These are phyloP conservation scores for Coemansia sp. DNA, from an alignment of 192 early-diverging fungal species.

Conservation along the genomic window DNA sequence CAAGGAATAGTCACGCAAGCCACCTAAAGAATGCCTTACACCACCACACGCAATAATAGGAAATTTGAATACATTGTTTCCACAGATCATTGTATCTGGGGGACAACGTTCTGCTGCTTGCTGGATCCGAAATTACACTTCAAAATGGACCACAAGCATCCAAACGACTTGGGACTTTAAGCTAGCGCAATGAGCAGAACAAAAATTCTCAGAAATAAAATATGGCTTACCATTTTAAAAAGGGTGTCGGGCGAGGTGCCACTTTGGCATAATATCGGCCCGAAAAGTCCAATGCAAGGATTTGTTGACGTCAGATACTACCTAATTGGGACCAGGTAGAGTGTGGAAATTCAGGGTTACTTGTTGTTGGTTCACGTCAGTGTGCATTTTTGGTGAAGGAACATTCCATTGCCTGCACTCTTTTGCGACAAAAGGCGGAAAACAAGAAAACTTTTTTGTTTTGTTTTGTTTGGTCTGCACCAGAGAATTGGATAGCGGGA, in stretches of 20 bases:
- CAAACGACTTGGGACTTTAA: neutral
- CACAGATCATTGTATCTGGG: neutral
- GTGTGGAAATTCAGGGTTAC: no score
- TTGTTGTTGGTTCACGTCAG: no score
- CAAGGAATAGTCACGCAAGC: neutral
- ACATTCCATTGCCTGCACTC: no score
- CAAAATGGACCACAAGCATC: neutral
- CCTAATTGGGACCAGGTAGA: no score
- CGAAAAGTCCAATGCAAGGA: neutral
- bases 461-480: no score
- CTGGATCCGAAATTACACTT: constrained; percentile 10
- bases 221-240: constrained; percentile 14
- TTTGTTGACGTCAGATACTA: neutral
- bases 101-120: neutral
- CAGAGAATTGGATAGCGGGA: neutral
- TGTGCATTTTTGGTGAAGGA: no score
- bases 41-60: neutral
- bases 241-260: neutral
- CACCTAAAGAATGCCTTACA: neutral
- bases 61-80: neutral
- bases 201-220: constrained; percentile 41
- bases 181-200: neutral
- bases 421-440: neutral
- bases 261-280: neutral
- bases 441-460: neutral